phyloP scores from a whole-genome alignment of 192 early-diverging fungal genomes.

The Rhizophagus prolifer region DNA sequence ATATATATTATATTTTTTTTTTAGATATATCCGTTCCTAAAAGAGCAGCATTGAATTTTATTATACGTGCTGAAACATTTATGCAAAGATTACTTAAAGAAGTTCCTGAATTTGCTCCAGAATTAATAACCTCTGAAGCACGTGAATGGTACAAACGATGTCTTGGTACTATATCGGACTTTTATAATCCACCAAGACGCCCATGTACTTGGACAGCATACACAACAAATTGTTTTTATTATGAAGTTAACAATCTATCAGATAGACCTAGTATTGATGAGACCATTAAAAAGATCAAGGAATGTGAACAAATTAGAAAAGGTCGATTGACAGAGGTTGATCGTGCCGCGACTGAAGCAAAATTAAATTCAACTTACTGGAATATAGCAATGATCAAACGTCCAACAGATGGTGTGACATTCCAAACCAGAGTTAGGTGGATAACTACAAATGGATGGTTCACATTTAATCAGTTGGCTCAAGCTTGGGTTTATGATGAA shows the following conservation, averaged over 20 bases:
- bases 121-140: constrained; percentile 17
- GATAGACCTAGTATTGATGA: neutral
- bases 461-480: constrained; percentile 30
- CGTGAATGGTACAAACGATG: constrained; percentile 18
- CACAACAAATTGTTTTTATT: constrained; percentile 17
- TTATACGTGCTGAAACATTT: constrained; percentile 25
- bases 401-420: constrained; percentile 20
- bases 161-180: constrained; percentile 22
- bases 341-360: constrained; percentile 6
- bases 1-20: neutral
- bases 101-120: constrained; percentile 10
- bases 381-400: constrained; percentile 25
- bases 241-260: constrained; percentile 11
- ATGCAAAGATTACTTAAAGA: constrained; percentile 19
- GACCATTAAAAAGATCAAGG: constrained; percentile 19
- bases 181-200: constrained; percentile 24
- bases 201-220: constrained; percentile 20
- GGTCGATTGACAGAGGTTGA: constrained; percentile 7
- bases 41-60: constrained; percentile 17
- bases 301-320: constrained; percentile 12
- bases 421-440: constrained; percentile 23
- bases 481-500: constrained; percentile 30
- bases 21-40: constrained; percentile 23
- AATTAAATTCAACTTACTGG: constrained; percentile 19
- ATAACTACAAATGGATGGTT: constrained; percentile 28